Base-by-base conservation (phyloP, 805 yeast species). In the Pichia eremophila region DNA sequence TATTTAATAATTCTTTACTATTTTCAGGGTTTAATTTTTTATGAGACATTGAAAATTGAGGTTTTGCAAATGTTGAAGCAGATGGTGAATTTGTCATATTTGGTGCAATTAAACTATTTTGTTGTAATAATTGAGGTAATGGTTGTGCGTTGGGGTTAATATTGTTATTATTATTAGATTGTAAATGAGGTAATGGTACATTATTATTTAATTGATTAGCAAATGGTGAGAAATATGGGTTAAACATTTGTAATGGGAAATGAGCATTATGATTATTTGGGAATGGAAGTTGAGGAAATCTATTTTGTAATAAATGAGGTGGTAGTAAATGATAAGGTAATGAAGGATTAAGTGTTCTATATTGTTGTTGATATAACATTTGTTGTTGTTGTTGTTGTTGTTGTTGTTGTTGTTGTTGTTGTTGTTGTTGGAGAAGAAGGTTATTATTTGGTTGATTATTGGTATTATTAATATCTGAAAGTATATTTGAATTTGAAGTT, bases 41-140 rank as follows among this genome's bases (percentile, higher is more conserved):
- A 46, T 56, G 55, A 14, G 56, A 48, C 14, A 59, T 49, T 12
- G 46, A 57, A 46, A 63, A 57, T 15, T 57, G 56, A n/a, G 70
- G 69, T 46, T 60, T 66, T 41, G 56, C 58, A 36, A 66, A 56
- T 3, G 64, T 50, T 2, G 65, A 62, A 9, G 66, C 63, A 18
- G 60, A 60, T 29, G 69, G 69, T 8, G 64, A 63, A 35, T 40
- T 8, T 18, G 47, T 32, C 46, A 43, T 50, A 29, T 37, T 46
- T 32, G 44, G 49, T n/a, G 52, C 37, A 18, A 48, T 27, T 19
- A 46, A 35, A 14, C 22, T 34, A 10, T 31, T 39, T 17, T 40
- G 39, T 34, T 34, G 36, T 34, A 34, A 34, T 34, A 34, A 34
- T 34, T 36, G 39, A 9, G 39, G 22, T 9, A 36, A 9, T 36